Evolutionary conservation across 768 basidiomycete species (phyloP), one percentile per base, ranked within the genome.

Genomic region (Hypholoma fasciculare): DNA sequence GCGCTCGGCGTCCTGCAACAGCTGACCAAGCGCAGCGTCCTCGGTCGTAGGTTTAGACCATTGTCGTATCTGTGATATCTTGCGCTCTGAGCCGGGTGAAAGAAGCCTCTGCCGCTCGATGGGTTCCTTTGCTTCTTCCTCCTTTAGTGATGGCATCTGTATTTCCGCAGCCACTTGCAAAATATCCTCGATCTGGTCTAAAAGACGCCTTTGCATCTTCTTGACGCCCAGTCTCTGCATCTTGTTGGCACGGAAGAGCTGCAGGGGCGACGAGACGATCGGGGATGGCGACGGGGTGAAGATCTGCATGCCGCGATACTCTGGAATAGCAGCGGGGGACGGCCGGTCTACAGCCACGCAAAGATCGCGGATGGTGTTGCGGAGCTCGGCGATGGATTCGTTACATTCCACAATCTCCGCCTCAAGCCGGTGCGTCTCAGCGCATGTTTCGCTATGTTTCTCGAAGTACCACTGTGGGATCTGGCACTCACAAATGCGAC

Each of bases 391-490:
- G 56, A 98, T 89, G 20, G 89, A 89, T 71, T 99, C 97, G 74
- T 98, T 97, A 78, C 90, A 93, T 67, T 94, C 92, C 39, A 82
- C 76, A 63, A 98, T 95, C 72, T 97, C 96, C 16, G 95, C 94
- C 73, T 99, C 97, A 60, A 99, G 81, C 46, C 93, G 88, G 74
- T 99, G 97, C 3, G 92, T 89, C 75, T 98, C 96, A 63, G 87
- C 93, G 66, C 97, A 99, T 11, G 96, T 98, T 75, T 99, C 97
- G 82, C 94, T 98, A 78, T 99, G 97, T 77, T 98, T 98, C 77
- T 98, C 97, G 71, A 99, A 99, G 78, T 95, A 99, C 97, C 97
- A 99, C 60, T 96, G 92, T 2, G 96, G 96, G 57, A 98, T 91
- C 64, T 91, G 88, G 68, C 90, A 87, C 74, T 99, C 97, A 78